Base-by-base conservation (phyloP, 1,284 basidiomycete species). In the Cryptococcus sp. region DNA sequence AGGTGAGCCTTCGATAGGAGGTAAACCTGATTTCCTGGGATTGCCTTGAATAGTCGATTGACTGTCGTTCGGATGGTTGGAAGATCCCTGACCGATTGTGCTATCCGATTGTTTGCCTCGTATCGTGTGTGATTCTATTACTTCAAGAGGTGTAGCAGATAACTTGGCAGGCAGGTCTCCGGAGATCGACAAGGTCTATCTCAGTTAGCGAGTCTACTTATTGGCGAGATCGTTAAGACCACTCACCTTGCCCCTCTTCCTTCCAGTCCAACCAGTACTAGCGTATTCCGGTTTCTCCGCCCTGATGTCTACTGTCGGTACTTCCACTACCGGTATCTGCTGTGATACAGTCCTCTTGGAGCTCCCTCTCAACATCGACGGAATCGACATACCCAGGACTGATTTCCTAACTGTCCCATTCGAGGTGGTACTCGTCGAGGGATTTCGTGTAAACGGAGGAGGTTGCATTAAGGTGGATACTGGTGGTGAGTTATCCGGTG, bases 201-300 rank as follows among this genome's bases (percentile, higher is more conserved):
- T 23, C 23, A 23, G 23, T 23, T 23, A 23, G 23, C 23, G 58
- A 58, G 31, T 62, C 50, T 60, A 58, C 54, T 23, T 32, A 11
- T 36, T 11, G 33, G 23, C 23, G 23, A 23, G 32, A 3, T 48
- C 51, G 8, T 3, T 41, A 46, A 42, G 49, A 64, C 50, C 67
- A 79, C 76, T 71, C 70, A 94, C 93, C 84, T 96, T 96, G 75
- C 94, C 93, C 56, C 94, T 81, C 71, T 88, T 92, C 66, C 93
- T 81, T 35, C 90, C 88, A 80, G 92, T 90, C 66, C 95, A 80
- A 35, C 87, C 87, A 6, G 88, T 89, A 55, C 64, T 71, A 7
- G 63, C 87, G 75, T 89, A 90, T 35, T 57, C 50, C 38, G 61
- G 35, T 23, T 43, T 32, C 11, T 59, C 58, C 23, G 53, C 37